These are phyloP conservation scores for Phaeoacremonium minimum DNA, from an alignment of 2,329 filamentous ascomycete species.

Conservation along the genomic window DNA sequence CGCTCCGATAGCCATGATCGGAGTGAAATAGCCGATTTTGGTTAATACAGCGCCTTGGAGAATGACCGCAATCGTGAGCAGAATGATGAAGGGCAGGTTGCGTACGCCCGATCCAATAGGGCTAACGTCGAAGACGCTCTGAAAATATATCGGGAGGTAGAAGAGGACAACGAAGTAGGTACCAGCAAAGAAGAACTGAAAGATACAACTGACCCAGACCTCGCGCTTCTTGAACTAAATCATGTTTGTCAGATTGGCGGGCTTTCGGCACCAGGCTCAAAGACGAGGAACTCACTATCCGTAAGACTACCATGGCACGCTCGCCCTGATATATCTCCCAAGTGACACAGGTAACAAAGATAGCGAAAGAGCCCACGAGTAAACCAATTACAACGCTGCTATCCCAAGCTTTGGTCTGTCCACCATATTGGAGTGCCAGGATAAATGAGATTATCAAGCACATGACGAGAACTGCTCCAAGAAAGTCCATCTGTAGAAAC, in stretches of 20 bases:
- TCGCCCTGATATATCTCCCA: conserved; percentile 26
- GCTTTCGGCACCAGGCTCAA: too few species aligned
- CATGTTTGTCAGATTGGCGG: too few species aligned
- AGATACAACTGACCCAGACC: conserved; percentile 25
- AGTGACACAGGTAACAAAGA: conserved; percentile 33
- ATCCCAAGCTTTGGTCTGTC: conserved; percentile 25
- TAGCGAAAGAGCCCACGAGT: conserved; percentile 28
- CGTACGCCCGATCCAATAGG: conserved; percentile 33
- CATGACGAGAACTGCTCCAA: conserved; percentile 18
- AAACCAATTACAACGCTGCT: conserved; percentile 35
- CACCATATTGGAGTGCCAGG: conserved; percentile 25
- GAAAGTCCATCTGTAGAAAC: conserved; percentile 20
- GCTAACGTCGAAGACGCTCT: conserved; percentile 31
- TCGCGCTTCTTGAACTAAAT: conserved; percentile 34
- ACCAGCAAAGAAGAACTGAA: conserved; percentile 23
- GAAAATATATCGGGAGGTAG: conserved; percentile 27
- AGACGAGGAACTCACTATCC: too few species aligned
- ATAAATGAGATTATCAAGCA: conserved; percentile 21
- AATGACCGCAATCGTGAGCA: conserved; percentile 29
- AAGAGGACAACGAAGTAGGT: conserved; percentile 7
- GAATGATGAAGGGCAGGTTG: conserved; percentile 35
- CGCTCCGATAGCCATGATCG: conserved; percentile 22
- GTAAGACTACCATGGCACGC: conserved; percentile 32
- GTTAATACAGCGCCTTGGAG: conserved; percentile 27
- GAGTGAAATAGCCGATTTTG: conserved; percentile 33